Evolutionary conservation across 2,329 filamentous ascomycete genomes (phyloP), one percentile per base, ranked within the genome.

Genomic region (Monosporascus sp.): DNA sequence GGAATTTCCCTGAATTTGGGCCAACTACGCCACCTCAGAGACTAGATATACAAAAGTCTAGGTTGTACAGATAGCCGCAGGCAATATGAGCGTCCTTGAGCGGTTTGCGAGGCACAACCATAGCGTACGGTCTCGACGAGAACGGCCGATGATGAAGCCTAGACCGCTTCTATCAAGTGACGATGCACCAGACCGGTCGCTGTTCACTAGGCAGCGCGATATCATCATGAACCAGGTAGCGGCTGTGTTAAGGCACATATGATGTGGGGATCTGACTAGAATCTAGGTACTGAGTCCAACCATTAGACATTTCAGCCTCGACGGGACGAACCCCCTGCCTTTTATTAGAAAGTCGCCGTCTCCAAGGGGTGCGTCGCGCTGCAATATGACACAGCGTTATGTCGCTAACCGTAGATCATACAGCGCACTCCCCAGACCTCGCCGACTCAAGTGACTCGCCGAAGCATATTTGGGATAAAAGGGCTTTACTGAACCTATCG

Each of bases 401-500:
- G 15, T 37, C 3, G 38, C 49, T 57, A 25, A 55, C 47, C 18
- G 3, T 5, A 5, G 7, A 9, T 27, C 45, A 2, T 15, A n/a
- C n/a, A 64, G 60, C 22, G 31, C 51, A 39, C 44, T 58, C 61
- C 1, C 49, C 48, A 8, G 52, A 57, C n/a, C 55, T 56, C 2
- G 43, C 58, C 6, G 48, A 39, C 6, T 62, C 61, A 2, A 52
- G 54, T 27, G 56, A 61, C 20, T 54, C 56, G n/a, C n/a, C 14
- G 43, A 59, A 60, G 6, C 52, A 58, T 2, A 46, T 50, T 24
- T 67, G 58, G 60, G 51, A 61, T 43, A 57, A 49, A 22, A 35
- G 37, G 2, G 39, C 58, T 1, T 54, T 76, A 2, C 61, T 77
- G 4, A 59, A 70, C 17, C 65, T 80, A 6, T 76, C 73, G 37